Percentiles rank a stretch among this genome's conserved stretches.
Evolutionary conservation across 1,139 yeast species (phyloP).

Genomic region (Ogataea hybrid): DNA sequence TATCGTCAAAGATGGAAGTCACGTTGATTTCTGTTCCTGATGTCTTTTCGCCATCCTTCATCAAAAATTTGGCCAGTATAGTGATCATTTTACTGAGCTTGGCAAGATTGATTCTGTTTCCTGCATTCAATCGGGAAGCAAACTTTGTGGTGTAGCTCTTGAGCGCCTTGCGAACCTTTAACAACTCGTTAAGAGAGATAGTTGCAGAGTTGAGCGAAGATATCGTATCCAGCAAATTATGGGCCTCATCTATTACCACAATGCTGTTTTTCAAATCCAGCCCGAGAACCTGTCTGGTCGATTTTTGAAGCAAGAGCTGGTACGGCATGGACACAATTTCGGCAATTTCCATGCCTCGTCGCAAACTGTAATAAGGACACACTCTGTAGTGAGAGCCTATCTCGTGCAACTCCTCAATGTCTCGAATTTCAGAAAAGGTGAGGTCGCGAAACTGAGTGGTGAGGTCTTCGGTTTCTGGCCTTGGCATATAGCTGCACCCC

Average conservation of each 20-base stretch:
- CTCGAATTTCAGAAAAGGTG: conserved; percentile 61
- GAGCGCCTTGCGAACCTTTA: conserved; percentile 44
- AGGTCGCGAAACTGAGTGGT: conserved; percentile 55
- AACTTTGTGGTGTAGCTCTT: conserved; percentile 59
- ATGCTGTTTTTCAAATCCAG: conserved; percentile 62
- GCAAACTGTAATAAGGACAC: conserved; percentile 82
- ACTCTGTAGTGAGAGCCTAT: conserved; percentile 56
- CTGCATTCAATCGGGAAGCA: conserved; percentile 60
- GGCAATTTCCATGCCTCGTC: conserved; percentile 54
- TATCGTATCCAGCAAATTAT: conserved; percentile 78
- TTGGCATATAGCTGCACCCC: conserved; percentile 53
- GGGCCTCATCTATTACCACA: conserved; percentile 90
- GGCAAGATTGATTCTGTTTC: conserved; percentile 67
- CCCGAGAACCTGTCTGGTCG: conserved; percentile 60
- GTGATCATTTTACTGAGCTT: conserved; percentile 62
- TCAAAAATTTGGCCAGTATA: conserved; percentile 47
- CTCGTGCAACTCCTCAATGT: conserved; percentile 74
- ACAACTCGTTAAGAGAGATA: conserved; percentile 51
- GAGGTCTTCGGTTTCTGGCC: conserved; percentile 34
- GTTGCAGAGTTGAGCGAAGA: conserved; percentile 65
- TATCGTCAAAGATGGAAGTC: conserved; percentile 51
- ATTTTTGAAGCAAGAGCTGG: conserved; percentile 67
- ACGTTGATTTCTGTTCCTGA: conserved; percentile 57
- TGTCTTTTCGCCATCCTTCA: conserved; percentile 29
- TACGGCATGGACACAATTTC: conserved; percentile 87